Conservation (phyloP, 257 asterid genomes). For the Haberlea rhodopensis region DNA sequence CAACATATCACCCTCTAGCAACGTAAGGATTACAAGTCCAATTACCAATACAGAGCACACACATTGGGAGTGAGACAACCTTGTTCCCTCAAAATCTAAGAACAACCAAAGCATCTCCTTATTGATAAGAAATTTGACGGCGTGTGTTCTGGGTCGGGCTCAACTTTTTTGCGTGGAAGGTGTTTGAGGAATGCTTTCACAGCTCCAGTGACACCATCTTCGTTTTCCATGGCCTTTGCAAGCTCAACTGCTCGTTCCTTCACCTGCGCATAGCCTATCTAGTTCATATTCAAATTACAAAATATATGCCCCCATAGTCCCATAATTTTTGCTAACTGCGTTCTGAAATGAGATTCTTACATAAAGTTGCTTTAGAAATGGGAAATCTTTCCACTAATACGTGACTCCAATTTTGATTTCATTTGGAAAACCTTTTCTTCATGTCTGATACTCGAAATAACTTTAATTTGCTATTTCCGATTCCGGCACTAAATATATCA, state of each 20-base stretch:
- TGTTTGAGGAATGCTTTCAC: slow-evolving; percentile 90
- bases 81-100: slow-evolving; percentile 35
- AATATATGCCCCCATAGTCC: background rate
- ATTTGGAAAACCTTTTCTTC: too few species aligned
- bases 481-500: background rate
- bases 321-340: background rate
- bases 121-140: slow-evolving; percentile 53
- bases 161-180: slow-evolving; percentile 56
- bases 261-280: slow-evolving; percentile 52
- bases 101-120: slow-evolving; percentile 77
- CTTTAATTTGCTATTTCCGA: background rate
- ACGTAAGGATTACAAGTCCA: too few species aligned
- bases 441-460: background rate
- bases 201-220: slow-evolving; percentile 93
- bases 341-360: too few species aligned
- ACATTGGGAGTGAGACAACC: too few species aligned
- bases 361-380: too few species aligned
- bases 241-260: slow-evolving; percentile 82
- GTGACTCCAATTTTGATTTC: too few species aligned
- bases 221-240: slow-evolving; percentile 90
- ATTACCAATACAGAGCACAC: too few species aligned
- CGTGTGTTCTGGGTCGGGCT: slow-evolving; percentile 43
- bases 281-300: slow-evolving; percentile 14
- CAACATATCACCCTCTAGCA: too few species aligned
- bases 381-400: too few species aligned